phyloP scores from a whole-genome alignment of 1,284 basidiomycete genomes.

The Sporisorium iseilematis-ciliati region DNA sequence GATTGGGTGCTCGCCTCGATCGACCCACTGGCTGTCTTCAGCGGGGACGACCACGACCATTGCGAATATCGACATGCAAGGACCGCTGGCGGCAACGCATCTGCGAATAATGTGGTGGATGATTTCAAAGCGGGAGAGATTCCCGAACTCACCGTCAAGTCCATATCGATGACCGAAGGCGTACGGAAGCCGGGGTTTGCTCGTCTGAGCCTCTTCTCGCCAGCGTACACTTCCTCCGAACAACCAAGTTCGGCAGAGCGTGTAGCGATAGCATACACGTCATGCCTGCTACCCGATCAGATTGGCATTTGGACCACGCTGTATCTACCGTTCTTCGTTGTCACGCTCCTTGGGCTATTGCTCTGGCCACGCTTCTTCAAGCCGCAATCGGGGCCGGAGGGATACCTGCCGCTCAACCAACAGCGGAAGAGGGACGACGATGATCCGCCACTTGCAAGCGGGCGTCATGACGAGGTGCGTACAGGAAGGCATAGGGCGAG shows the following conservation, averaged over 20 bases:
- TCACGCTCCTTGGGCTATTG: conserved; percentile 25
- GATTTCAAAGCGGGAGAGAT: conserved; percentile 38
- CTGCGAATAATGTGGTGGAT: background rate
- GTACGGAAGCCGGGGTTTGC: conserved; percentile 59
- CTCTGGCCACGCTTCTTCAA: conserved; percentile 19
- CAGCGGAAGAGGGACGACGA: conserved; percentile 36
- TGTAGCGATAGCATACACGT: conserved; percentile 40
- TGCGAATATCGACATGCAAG: conserved; percentile 59
- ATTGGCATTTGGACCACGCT: conserved; percentile 54
- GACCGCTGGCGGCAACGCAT: background rate
- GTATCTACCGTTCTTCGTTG: conserved; percentile 47
- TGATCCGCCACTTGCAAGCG: conserved; percentile 10
- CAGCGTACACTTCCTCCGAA: background rate
- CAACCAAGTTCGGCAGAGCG: background rate
- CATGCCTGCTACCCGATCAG: conserved; percentile 61
- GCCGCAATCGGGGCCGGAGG: background rate
- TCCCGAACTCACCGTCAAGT: conserved; percentile 63
- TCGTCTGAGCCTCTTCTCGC: conserved; percentile 44
- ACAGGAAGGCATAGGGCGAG: background rate
- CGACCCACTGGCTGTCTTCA: conserved; percentile 53
- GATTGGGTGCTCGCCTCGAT: conserved; percentile 49
- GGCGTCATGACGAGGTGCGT: background rate
- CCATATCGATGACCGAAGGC: conserved; percentile 61
- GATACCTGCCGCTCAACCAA: conserved; percentile 22
- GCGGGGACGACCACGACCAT: conserved; percentile 65